A percentile compares a stretch with the other conserved stretches of the same genome.
phyloP scores from a whole-genome alignment of 805 yeast genomes.

The Naumovozyma dairenensis region DNA sequence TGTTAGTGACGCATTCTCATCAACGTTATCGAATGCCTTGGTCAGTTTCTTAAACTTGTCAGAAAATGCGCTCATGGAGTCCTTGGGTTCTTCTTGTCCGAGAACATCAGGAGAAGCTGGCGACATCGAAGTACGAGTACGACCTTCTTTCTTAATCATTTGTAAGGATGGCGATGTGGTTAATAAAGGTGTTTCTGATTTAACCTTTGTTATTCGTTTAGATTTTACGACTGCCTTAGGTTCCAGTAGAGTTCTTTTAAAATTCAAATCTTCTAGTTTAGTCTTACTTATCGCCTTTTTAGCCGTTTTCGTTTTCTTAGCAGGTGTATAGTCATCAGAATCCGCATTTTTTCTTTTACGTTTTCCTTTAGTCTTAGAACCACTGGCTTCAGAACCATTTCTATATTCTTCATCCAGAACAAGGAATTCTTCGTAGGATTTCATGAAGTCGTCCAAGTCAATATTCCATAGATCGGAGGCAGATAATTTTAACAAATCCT shows the following conservation, averaged over 20 bases:
- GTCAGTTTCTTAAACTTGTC: slow-evolving; percentile 25
- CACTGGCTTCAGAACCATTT: slow-evolving; percentile 37
- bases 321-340: slow-evolving; percentile 27
- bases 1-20: neutral
- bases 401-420: slow-evolving; percentile 54
- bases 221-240: slow-evolving; percentile 20
- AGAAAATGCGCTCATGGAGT: slow-evolving; percentile 22
- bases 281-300: slow-evolving; percentile 14
- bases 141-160: slow-evolving; percentile 5
- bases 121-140: slow-evolving; percentile 1
- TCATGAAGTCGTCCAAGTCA: slow-evolving; percentile 69
- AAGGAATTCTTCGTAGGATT: slow-evolving; percentile 58
- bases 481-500: slow-evolving; percentile 48
- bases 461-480: slow-evolving; percentile 84
- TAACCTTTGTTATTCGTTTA: slow-evolving; percentile 17
- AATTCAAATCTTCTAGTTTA: slow-evolving; percentile 20
- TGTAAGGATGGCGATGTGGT: too few species aligned
- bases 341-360: slow-evolving; percentile 20
- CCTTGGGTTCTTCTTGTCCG: slow-evolving; percentile 9
- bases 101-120: slow-evolving; percentile 1
- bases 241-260: slow-evolving; percentile 21
- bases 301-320: slow-evolving; percentile 18
- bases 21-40: slow-evolving; percentile 22
- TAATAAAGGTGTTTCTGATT: slow-evolving; percentile 14
- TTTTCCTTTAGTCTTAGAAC: slow-evolving; percentile 33